Base-by-base conservation (phyloP, 192 early-diverging fungal species). In the Pilobolus umbonatus region DNA sequence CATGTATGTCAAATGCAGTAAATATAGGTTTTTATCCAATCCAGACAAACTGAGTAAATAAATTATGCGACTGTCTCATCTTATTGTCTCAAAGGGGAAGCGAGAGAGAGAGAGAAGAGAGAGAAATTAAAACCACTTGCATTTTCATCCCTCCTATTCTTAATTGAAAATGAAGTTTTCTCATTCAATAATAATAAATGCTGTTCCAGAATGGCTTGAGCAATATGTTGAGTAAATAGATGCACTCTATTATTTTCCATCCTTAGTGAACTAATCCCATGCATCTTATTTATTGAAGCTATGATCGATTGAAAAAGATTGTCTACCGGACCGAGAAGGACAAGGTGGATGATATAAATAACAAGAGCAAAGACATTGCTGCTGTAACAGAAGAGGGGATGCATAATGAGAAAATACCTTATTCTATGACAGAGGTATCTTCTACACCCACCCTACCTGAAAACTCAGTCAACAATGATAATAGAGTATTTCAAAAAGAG, bases 101-200 rank as follows among this genome's bases (percentile, higher is more conserved):
- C 19, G 14, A 17, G 19, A 42, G 9, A 15, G 3, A 42, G 19
- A 42, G 19, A 42, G 4, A 12, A 38, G 9, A 12, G 15, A 38
- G 15, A 12, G 10, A 1, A 12, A 12, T 38, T 38, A 12, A 14
- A 38, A 38, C 36, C 10, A 12, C 15, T 38, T 38, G 9, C 15
- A 12, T 38, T 38, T 46, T 59, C 30, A 24, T 52, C 19, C 43
- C 32, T 43, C 25, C 26, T 52, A 28, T 12, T 55, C 24, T 55
- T 42, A 57, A 22, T 19, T 12, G 19, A 17, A 15, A 15, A 94
- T 96, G 91, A 96, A 96, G 77, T 96, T 96, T 62, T 88, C 91
- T 7, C 88, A 89, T 72, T 84, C 85, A 10, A 80, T 96, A 43
- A 84, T 91, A 71, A 79, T 96, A 61, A 96, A 96, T 64, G 81